Evolutionary conservation across 352 stramenopile species (phyloP), one percentile per base, ranked within the genome.

Genomic region (Phytophthora meadii): DNA sequence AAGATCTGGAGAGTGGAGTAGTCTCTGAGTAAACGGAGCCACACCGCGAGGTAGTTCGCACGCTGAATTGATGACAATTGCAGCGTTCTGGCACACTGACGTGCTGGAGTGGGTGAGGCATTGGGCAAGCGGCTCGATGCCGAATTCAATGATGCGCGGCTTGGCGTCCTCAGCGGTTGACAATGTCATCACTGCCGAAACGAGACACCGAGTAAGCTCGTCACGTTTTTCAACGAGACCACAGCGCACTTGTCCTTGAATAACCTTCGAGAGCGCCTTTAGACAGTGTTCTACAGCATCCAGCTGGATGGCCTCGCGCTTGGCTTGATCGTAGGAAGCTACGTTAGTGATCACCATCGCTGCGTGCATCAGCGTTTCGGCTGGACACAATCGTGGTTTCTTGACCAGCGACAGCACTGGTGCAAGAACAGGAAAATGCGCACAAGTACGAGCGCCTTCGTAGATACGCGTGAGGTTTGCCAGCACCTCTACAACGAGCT

Each of bases 111-210:
- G 79, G 24, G 75, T 76, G 24, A 94, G 58, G 54, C 85, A 94
- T 36, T 68, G 70, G 7, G 74, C 71, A 4, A 94, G 67, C 36
- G 81, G 80, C 54, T 90, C 78, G 45, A 91, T 79, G n/a, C 81
- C 85, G 36, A 84, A 86, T 57, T 90, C 81, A 57, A 94, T 69
- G 39, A 94, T 69, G 6, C 74, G 76, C 19, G 82, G 69, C 55
- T 92, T 94, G 47, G 85, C 85, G 17, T 82, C 74, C 52, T 94
- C 83, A 5, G 71, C 75, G 0, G 82, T 90, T 2, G 83, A 88
- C 4, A 94, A 63, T n/a, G 70, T 68, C 86, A 94, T 91, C 50
- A 92, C 63, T 2, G 83, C 77, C 12, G 76, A 61, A 11, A 86
- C 67, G 6, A 91, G 50, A 14, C 77, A 80, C 10, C 81, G 81